Evolutionary conservation across 306 rosid genomes (phyloP), one percentile per base, ranked within the genome.

Genomic region (Citrullus amarus): DNA sequence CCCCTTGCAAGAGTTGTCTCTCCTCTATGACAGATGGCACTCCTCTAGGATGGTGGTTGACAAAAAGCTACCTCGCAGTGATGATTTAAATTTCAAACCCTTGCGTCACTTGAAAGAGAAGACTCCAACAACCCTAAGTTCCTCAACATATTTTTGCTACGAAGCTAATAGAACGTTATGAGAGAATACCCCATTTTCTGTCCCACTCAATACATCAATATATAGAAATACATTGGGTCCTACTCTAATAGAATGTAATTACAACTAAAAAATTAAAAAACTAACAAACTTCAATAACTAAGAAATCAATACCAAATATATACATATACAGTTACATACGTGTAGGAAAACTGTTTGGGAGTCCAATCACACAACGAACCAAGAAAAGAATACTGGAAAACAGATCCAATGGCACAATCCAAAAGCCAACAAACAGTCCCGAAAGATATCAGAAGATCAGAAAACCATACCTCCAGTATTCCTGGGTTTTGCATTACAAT

Each of bases 401-500:
- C 36, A 43, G 55, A 43, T 69, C 55, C 76, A 71, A 71, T 71
- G 76, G 2, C 76, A 55, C 9, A 68, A 41, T 46, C 30, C 25
- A 25, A 50, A 71, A 72, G 39, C 59, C 77, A 73, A 73, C 59
- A 50, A 72, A 72, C 38, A 30, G 77, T 28, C 16, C 61, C 3
- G 6, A 28, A 50, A 8, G 44, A 28, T 70, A 53, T 78, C 39
- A 55, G 67, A 22, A 46, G 16, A 73, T 1, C 25, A 73, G 25
- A 32, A 54, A 82, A 82, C 36, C 76, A 46, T 89, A 95, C 99
- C 99, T 91, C 92, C 81, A 91, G 79, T 69, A 91, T 92, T 82
- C 97, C 99, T 17, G 99, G 97, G 86, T 86, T 92, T 86, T 92
- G 99, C 99, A 95, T 91, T 81, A 92, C 97, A 83, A 90, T 86